phyloP scores from a whole-genome alignment of 352 stramenopile genomes.

The Saprolegnia parasitica region DNA sequence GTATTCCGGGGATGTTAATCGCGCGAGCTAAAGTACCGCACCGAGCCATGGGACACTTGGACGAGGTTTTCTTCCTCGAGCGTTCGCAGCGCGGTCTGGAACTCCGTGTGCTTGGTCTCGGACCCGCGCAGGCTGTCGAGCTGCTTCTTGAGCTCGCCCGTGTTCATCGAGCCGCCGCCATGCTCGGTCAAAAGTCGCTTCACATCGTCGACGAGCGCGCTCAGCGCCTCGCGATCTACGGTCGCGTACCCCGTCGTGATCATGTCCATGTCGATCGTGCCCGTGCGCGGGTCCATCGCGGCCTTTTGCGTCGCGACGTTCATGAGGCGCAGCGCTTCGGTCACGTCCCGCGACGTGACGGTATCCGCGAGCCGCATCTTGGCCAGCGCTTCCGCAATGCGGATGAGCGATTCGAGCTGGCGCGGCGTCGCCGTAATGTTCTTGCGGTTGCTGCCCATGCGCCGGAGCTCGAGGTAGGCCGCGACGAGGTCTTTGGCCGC shows the following conservation, averaged over 20 bases:
- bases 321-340: slow-evolving; percentile 96
- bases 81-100: slow-evolving; percentile 82
- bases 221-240: slow-evolving; percentile 80
- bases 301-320: slow-evolving; percentile 95
- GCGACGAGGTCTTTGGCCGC: slow-evolving; percentile 88
- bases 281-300: slow-evolving; percentile 96
- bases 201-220: slow-evolving; percentile 48
- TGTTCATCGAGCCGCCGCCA: slow-evolving; percentile 61
- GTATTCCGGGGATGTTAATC: not conserved
- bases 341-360: slow-evolving; percentile 72
- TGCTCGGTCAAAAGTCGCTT: slow-evolving; percentile 51
- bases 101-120: slow-evolving; percentile 76
- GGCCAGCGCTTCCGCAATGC: slow-evolving; percentile 95
- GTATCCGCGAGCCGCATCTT: slow-evolving; percentile 89
- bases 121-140: slow-evolving; percentile 80
- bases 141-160: slow-evolving; percentile 82
- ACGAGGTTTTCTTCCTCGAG: slow-evolving; percentile 91
- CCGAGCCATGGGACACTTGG: slow-evolving; percentile 87
- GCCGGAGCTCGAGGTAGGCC: slow-evolving; percentile 91
- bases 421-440: slow-evolving; percentile 98
- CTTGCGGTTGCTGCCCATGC: slow-evolving; percentile 81
- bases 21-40: slow-evolving; percentile 40
- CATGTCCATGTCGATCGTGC: slow-evolving; percentile 99
- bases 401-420: slow-evolving; percentile 98
- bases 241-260: slow-evolving; percentile 93